Evolutionary conservation across 495 filamentous ascomycete species (phyloP).

Genomic region (Aspergillus ostianus): DNA sequence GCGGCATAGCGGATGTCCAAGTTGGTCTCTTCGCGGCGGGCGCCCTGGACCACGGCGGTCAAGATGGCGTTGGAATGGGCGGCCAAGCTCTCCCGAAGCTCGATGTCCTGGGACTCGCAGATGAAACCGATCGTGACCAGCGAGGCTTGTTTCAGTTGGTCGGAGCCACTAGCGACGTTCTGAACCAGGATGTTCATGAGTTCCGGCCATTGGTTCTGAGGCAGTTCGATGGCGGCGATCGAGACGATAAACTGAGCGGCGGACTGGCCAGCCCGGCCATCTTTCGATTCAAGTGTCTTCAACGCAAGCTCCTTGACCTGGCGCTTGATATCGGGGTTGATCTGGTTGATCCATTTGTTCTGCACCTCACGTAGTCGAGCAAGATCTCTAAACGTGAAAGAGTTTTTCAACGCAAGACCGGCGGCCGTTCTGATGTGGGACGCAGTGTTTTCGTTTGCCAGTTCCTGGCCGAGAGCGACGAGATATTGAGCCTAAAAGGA

Average conservation of each 20-base stretch:
- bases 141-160: conserved; percentile 89
- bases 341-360: conserved; percentile 81
- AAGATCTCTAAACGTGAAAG: conserved; percentile 89
- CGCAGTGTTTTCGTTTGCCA: conserved; percentile 84
- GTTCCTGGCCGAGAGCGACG: conserved; percentile 81
- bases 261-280: conserved; percentile 78
- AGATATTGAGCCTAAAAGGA: conserved; percentile 77
- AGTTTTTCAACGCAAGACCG: conserved; percentile 95
- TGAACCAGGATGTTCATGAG: conserved; percentile 84
- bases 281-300: conserved; percentile 73
- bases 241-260: conserved; percentile 93
- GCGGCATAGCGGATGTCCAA: conserved; percentile 85
- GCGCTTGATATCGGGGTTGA: conserved; percentile 72
- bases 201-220: conserved; percentile 92
- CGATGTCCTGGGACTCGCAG: conserved; percentile 89
- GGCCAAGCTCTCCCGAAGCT: conserved; percentile 76
- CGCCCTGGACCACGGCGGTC: conserved; percentile 95
- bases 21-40: conserved; percentile 91
- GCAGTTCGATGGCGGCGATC: conserved; percentile 91
- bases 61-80: conserved; percentile 95
- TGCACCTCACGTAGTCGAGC: conserved; percentile 83
- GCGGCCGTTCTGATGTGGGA: conserved; percentile 86
- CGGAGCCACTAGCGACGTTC: conserved; percentile 82
- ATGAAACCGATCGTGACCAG: conserved; percentile 94
- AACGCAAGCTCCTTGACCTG: conserved; percentile 86